Percentiles rank a stretch among this genome's conserved stretches.
Evolutionary conservation across 2,329 filamentous ascomycete species (phyloP).

Genomic region (Aspergillus sojae): DNA sequence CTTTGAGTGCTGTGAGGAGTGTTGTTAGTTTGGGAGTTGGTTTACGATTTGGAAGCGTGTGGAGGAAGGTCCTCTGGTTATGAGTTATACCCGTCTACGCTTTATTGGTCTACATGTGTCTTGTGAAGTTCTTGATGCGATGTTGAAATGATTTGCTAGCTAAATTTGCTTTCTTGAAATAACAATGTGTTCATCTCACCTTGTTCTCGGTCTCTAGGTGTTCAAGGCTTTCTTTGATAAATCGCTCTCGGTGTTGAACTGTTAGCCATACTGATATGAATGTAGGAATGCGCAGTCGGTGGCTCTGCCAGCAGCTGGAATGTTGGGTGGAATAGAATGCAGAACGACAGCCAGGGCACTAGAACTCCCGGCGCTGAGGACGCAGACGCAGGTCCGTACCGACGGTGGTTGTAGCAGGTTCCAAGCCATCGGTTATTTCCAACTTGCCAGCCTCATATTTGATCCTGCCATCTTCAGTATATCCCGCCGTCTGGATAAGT

Average conservation of each 20-base stretch:
- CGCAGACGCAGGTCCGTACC: conserved; percentile 3
- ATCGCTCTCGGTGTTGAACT: not conserved
- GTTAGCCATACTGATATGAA: not conserved
- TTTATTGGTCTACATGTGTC: not conserved
- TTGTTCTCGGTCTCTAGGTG: no score
- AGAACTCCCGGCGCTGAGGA: not conserved
- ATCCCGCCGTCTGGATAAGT: conserved; percentile 36
- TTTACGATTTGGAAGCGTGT: not conserved
- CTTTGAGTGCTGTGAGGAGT: conserved; percentile 32
- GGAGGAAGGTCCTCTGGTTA: not conserved
- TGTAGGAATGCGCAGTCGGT: not conserved
- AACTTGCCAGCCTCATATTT: conserved; percentile 33
- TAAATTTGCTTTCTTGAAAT: not conserved
- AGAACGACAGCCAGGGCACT: not conserved
- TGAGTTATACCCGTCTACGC: not conserved
- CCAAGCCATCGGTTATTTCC: conserved; percentile 11
- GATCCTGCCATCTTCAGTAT: conserved; percentile 35
- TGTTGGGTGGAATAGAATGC: not conserved
- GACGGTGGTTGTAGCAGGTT: conserved; percentile 5
- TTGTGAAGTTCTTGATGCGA: not conserved
- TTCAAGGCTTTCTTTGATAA: not conserved
- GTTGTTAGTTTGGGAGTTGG: conserved; percentile 22
- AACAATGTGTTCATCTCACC: not conserved
- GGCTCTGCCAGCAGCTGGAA: not conserved
- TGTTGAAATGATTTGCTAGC: not conserved